These are phyloP conservation scores for Cryphonectria carpinicola DNA, from an alignment of 2,329 filamentous ascomycete genomes.

Conservation along the genomic window DNA sequence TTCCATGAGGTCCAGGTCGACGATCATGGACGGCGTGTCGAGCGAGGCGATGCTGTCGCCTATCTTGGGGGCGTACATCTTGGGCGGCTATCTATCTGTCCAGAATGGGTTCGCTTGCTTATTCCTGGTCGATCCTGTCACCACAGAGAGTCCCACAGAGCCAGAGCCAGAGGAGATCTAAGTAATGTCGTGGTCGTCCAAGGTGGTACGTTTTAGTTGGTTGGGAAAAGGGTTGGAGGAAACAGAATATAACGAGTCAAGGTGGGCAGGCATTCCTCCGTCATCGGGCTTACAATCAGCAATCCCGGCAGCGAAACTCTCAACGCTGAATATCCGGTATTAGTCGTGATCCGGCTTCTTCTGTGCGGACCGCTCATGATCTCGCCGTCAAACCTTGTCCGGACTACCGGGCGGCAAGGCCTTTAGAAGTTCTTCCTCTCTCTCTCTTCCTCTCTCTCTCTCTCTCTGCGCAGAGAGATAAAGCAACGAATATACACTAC, in stretches of 20 bases:
- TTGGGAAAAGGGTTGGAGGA: not conserved
- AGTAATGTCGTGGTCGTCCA: not conserved
- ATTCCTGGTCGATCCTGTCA: not conserved
- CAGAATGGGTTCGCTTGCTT: not conserved
- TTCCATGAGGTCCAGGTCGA: slow-evolving; percentile 56
- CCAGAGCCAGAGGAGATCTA: not conserved
- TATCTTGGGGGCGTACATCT: slow-evolving; percentile 44
- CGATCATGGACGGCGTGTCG: slow-evolving; percentile 61
- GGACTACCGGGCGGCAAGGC: not conserved
- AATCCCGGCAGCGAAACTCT: not conserved
- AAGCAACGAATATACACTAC: not conserved
- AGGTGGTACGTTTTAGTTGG: not conserved
- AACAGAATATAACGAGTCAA: not conserved
- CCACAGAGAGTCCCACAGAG: not conserved
- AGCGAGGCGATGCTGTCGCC: slow-evolving; percentile 48
- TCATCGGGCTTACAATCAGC: slow-evolving; percentile 19
- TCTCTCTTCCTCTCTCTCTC: too few species aligned
- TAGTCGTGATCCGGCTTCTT: slow-evolving; percentile 2
- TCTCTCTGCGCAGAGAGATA: not conserved
- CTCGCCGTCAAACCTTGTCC: not conserved
- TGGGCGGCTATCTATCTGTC: not conserved
- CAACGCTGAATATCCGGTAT: not conserved
- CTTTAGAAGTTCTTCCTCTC: not conserved
- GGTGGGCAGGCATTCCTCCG: slow-evolving; percentile 11
- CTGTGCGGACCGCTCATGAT: not conserved